Base-by-base conservation (phyloP, 1,284 basidiomycete genomes). In the Volvariella surrecta region DNA sequence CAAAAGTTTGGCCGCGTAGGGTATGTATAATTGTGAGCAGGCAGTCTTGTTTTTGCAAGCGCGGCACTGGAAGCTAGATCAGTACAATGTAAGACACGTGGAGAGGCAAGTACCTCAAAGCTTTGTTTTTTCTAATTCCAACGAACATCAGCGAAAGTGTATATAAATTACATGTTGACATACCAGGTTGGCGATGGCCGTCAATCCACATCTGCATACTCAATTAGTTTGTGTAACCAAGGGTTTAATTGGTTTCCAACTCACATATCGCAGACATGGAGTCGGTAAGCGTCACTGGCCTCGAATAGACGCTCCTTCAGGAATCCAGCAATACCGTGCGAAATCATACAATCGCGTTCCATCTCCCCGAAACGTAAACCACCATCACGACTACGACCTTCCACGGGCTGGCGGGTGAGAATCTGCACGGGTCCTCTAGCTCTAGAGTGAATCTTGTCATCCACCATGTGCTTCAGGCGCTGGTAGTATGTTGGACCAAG, bases 271-370 rank as follows among this genome's bases (percentile, higher is more conserved):
- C 93, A 97, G 47, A 97, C 91, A 60, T 97, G 94, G 42, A 97
- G 68, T 40, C 93, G 80, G 66, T 94, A 95, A n/a, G 90, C 92
- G 62, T 96, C 93, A 56, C 89, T 93, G 16, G 86, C 87, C 64
- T 92, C 91, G 56, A 92, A 94, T 60, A 95, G 70, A 52, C 91
- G 84, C 68, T 95, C 92, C 64, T 95, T 95, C 63, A 99, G 66
- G 82, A 99, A 99, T 2, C 82, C 89, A 30, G 96, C 95, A 52
- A 98, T 94, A 63, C 96, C 96, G 70, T 99, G 96, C 31, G 95
- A 96, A 51, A 99, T 97, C 96, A 99, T 99, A 66, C 95, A 99
- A 79, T 98, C 94, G 63, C 91, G 89, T 63, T 99, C 95, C 96
- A 99, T 99, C 76, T 99, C 96, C 74, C 95, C 96, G 76, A 99